Conservation (phyloP, 2,329 filamentous ascomycete species). For the Penicillium concentricum region DNA sequence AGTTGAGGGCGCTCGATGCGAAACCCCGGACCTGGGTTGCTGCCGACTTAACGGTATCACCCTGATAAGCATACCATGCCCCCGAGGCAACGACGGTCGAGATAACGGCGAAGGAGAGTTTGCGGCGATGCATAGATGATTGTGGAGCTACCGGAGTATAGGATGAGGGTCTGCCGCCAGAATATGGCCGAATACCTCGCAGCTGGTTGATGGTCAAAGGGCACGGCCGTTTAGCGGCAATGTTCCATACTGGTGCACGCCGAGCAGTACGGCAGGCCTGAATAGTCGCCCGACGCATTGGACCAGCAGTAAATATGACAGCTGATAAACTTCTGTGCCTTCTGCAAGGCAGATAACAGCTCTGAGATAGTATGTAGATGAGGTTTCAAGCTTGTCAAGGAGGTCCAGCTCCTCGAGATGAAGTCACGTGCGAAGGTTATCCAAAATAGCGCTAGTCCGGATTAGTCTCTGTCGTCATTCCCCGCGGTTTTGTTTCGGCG, state of each 20-base stretch:
- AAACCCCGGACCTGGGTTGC: slow-evolving; percentile 25
- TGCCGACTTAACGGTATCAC: slow-evolving; percentile 30
- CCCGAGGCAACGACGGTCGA: slow-evolving; percentile 49
- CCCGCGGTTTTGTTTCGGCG: slow-evolving; percentile 22
- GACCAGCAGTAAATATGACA: slow-evolving; percentile 16
- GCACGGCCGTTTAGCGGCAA: slow-evolving; percentile 37
- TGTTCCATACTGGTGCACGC: slow-evolving; percentile 46
- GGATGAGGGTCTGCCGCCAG: slow-evolving; percentile 36
- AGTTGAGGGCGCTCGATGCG: slow-evolving; percentile 24
- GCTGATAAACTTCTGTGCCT: slow-evolving; percentile 1
- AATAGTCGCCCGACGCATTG: slow-evolving; percentile 50
- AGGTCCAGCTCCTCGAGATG: slow-evolving; percentile 12
- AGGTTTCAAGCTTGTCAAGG: slow-evolving; percentile 14
- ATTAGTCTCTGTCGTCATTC: slow-evolving; percentile 35
- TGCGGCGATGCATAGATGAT: slow-evolving; percentile 51
- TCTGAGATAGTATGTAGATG: slow-evolving; percentile 5
- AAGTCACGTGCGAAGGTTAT: slow-evolving; percentile 18
- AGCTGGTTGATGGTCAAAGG: slow-evolving; percentile 40
- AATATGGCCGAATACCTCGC: slow-evolving; percentile 36
- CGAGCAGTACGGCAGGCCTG: slow-evolving; percentile 50
- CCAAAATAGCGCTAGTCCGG: slow-evolving; percentile 23
- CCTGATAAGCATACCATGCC: slow-evolving; percentile 51
- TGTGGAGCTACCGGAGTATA: slow-evolving; percentile 38
- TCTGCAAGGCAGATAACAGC: slow-evolving; percentile 4
- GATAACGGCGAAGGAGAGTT: slow-evolving; percentile 48